Evolutionary conservation across 305 asterid genomes (phyloP), one percentile per base, ranked within the genome.

Genomic region (Ajuga reptans): DNA sequence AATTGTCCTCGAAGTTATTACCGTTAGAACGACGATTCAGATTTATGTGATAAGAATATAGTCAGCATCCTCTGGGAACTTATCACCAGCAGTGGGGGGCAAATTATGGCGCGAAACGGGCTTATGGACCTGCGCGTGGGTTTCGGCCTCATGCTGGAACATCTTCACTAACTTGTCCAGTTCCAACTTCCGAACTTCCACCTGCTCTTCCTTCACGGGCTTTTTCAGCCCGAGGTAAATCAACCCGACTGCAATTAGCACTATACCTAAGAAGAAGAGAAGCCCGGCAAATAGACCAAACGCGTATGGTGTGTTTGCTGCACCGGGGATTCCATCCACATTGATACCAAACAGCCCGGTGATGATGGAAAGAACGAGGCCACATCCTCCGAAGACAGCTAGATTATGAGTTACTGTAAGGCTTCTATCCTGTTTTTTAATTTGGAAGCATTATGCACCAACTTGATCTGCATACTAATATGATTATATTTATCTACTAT

Each of bases 141-240:
- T 88, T 72, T 92, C 97, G 0, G 97, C 98, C 74, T 90, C 97
- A 8, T 88, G 96, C 84, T 92, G 95, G 76, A 92, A 92, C 88
- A 75, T 74, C 78, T 86, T 83, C 39, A 92, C 98, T 53, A 92
- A 67, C 78, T 85, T 84, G 36, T 92, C 93, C 78, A 92, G 47
- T 66, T 92, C 96, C 82, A 90, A 50, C 77, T 84, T 92, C 79
- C 95, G 84, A 51, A 90, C 85, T 72, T 88, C 87, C 34, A 92
- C 97, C 62, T 86, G 82, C 51, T 86, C 89, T 17, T 90, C 96
- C 39, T 50, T 79, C 18, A 92, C 34, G 10, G 98, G 98, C 45
- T 78, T 83, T 75, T 77, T 90, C 80, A 90, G 66, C 66, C 98
- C 97, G 1, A 92, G 87, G 74, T 84, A 92, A 27, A 92, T 77